Evolutionary conservation across 768 basidiomycete species (phyloP).

Genomic region (Gloeopeniophorella convolvens): DNA sequence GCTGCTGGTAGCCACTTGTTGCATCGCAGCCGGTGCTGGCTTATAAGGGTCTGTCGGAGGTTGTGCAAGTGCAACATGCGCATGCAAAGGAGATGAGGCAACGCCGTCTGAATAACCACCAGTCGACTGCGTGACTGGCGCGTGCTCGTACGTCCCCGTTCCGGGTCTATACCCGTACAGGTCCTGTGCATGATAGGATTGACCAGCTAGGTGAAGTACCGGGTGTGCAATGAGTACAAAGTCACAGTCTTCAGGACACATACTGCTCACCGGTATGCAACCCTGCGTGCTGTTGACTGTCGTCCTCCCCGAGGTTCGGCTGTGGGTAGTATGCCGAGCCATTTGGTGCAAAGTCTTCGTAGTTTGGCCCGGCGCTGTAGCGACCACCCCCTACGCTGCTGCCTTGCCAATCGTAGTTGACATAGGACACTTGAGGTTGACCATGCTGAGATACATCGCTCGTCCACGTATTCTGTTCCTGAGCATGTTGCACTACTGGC

Average conservation of each 20-base stretch:
- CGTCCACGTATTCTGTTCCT: neutral
- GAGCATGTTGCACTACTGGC: neutral
- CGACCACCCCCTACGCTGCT: neutral
- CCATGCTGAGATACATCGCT: constrained; percentile 1
- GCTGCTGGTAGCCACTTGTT: neutral
- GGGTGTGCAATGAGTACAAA: neutral
- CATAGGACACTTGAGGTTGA: constrained; percentile 5
- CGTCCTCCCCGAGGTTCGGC: neutral
- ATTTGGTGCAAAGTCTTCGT: constrained; percentile 1
- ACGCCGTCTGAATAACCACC: neutral
- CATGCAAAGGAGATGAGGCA: constrained; percentile 4
- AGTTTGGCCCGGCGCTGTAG: constrained; percentile 7
- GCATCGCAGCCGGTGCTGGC: neutral
- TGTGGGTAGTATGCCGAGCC: neutral
- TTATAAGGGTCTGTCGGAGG: constrained; percentile 2
- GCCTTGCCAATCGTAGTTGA: constrained; percentile 9
- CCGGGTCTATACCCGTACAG: neutral
- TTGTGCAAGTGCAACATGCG: constrained; percentile 6
- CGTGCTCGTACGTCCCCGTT: neutral
- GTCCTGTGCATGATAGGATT: constrained; percentile 2
- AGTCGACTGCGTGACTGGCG: neutral
- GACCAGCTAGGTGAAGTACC: neutral
- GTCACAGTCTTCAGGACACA: neutral
- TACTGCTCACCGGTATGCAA: constrained; percentile 15
- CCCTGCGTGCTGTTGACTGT: constrained; percentile 1